These are phyloP conservation scores for Decorospora gaudefroyi DNA, from an alignment of 2,329 filamentous ascomycete species.

Conservation along the genomic window DNA sequence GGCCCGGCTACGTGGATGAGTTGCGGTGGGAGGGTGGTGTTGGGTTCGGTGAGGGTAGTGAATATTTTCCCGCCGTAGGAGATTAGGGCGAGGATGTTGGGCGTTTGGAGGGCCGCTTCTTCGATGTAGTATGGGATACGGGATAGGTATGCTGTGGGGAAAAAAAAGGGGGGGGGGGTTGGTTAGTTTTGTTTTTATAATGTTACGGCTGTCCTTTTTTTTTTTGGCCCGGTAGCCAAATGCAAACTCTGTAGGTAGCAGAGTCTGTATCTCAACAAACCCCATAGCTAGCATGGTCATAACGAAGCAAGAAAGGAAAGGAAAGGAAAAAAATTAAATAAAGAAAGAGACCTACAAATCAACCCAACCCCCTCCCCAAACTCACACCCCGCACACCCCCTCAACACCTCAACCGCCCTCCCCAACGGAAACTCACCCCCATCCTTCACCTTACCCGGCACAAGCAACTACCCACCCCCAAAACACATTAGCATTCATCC, in stretches of 20 bases:
- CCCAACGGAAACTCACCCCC: conserved; percentile 41
- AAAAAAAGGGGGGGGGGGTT: too few relatives aligned
- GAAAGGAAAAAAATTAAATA: too few relatives aligned
- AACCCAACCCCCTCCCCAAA: conserved; percentile 35
- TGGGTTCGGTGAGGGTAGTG: conserved; percentile 27
- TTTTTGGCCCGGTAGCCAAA: too few relatives aligned
- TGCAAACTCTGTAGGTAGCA: too few relatives aligned
- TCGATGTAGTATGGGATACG: conserved; percentile 41
- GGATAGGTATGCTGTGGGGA: conserved; percentile 36
- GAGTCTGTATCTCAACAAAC: too few relatives aligned
- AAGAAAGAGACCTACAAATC: too few relatives aligned
- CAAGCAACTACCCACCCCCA: conserved; percentile 53
- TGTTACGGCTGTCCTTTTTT: too few relatives aligned
- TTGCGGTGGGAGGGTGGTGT: conserved; percentile 30
- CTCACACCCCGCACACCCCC: conserved; percentile 30
- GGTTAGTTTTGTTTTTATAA: too few relatives aligned
- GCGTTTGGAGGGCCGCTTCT: conserved; percentile 31
- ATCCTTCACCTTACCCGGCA: conserved; percentile 40
- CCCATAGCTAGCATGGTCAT: too few relatives aligned
- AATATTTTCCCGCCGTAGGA: conserved; percentile 40
- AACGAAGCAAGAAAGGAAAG: too few relatives aligned
- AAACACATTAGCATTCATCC: background rate
- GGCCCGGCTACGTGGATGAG: conserved; percentile 36
- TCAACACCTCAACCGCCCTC: conserved; percentile 32
- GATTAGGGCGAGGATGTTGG: conserved; percentile 38